Evolutionary conservation across 495 filamentous ascomycete species (phyloP), one percentile per base, ranked within the genome.

Genomic region (Penicillium antarcticum): DNA sequence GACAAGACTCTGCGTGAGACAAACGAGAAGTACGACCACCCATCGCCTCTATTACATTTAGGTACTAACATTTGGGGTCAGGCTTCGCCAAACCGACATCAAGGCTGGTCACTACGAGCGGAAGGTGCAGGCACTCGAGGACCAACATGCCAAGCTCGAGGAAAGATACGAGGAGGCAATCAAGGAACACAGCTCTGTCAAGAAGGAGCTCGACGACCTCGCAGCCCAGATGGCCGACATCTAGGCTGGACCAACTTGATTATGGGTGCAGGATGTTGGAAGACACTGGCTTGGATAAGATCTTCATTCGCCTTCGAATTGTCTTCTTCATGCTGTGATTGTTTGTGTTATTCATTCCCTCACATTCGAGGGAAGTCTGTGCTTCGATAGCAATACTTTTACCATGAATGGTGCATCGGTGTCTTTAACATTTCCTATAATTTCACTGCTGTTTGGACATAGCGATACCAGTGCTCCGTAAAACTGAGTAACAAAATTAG

Each of bases 61-160:
- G 5, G 42, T 35, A 38, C 60, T 68, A 46, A 72, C 61, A n/a
- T 38, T 44, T 17, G 14, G 39, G 16, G 12, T 53, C 47, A 99
- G 94, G 75, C 89, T 97, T 63, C 91, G 95, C 62, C 92, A 95
- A 76, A 97, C 94, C 71, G 94, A 97, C 71, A 91, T 97, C 75
- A 97, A 97, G 79, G 91, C 94, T 67, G 95, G 92, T 54, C 94
- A 99, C 80, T 96, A 91, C 75, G 95, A 97, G 77, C 95, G 95
- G 79, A 97, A 99, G 78, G 94, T 99, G 56, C 87, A 95, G 69
- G 95, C 92, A 59, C 84, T 99, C 56, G 94, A 99, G 73, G 72
- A 79, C 51, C 81, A 89, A 61, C 86, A 87, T 56, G 90, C 96
- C 70, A 79, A 89, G 69, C 96, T 91, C 91, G 95, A 97, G 79